A percentile compares a stretch with the other conserved stretches of the same genome.
Conservation (phyloP, 2,329 filamentous ascomycete species). For the Didymella pinodella region DNA sequence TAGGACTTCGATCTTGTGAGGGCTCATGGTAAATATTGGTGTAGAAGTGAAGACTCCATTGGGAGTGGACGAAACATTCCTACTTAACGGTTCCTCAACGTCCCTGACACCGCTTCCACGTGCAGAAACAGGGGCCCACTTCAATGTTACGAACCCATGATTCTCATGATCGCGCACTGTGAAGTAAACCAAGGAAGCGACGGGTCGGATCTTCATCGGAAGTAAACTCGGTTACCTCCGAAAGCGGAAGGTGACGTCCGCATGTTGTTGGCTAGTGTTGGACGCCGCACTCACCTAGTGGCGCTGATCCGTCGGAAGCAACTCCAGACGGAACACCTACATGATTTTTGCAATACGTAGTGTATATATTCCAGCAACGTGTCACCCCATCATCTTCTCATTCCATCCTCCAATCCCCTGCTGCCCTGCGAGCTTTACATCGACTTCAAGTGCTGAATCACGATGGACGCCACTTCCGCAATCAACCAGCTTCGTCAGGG, state of each 20-base stretch:
- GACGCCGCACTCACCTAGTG: slow-evolving; percentile 3
- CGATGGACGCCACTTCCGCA: slow-evolving; percentile 36
- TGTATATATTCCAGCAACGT: slow-evolving; percentile 23
- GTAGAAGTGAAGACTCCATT: not conserved
- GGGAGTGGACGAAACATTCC: slow-evolving; percentile 12
- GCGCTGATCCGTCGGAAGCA: slow-evolving; percentile 14
- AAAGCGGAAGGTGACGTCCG: slow-evolving; percentile 27
- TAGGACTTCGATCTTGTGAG: slow-evolving; percentile 36
- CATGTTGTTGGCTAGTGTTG: too few relatives aligned
- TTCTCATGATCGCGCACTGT: slow-evolving; percentile 20
- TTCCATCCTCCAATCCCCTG: slow-evolving; percentile 1
- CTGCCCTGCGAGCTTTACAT: slow-evolving; percentile 1
- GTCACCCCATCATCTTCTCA: slow-evolving; percentile 10
- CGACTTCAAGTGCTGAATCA: slow-evolving; percentile 19
- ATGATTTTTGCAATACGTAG: slow-evolving; percentile 25
- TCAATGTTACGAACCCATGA: slow-evolving; percentile 8
- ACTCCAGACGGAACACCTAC: slow-evolving; percentile 13
- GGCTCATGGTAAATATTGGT: slow-evolving; percentile 34
- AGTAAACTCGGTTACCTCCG: slow-evolving; percentile 11
- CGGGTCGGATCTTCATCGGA: not conserved
- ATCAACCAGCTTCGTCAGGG: slow-evolving; percentile 41
- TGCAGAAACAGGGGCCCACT: slow-evolving; percentile 16
- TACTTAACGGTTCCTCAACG: slow-evolving; percentile 18
- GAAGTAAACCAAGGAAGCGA: not conserved
- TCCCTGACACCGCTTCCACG: slow-evolving; percentile 33